These are phyloP conservation scores for Mortierella claussenii DNA, from an alignment of 192 early-diverging fungal species.

Conservation along the genomic window DNA sequence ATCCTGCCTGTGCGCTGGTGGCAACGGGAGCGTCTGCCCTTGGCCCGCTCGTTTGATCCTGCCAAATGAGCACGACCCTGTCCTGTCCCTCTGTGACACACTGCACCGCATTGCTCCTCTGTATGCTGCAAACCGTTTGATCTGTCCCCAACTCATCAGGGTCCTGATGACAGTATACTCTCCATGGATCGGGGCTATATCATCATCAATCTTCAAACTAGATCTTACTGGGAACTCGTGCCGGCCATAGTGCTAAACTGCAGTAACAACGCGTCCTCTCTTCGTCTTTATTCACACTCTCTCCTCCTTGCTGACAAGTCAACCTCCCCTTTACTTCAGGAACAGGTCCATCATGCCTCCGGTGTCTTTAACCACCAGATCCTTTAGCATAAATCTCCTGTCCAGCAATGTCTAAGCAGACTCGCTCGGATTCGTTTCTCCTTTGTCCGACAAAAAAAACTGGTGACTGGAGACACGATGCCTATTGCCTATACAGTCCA, in stretches of 20 bases:
- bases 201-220: no score
- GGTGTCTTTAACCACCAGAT: background rate
- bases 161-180: no score
- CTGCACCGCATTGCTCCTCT: no score
- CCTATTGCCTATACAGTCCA: conserved; percentile 32
- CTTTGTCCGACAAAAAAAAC: conserved; percentile 12
- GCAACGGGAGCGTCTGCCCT: background rate
- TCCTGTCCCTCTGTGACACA: background rate
- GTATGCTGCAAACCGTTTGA: no score
- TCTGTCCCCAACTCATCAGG: no score
- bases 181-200: no score
- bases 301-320: no score
- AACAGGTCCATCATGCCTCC: background rate
- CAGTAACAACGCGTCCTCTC: no score
- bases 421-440: conserved; percentile 22
- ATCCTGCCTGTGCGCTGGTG: background rate
- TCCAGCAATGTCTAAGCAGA: conserved; percentile 11
- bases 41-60: background rate
- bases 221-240: no score
- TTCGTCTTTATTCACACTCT: no score
- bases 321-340: background rate
- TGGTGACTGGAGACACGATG: conserved; percentile 5
- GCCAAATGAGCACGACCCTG: conserved; percentile 5
- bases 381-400: conserved; percentile 14
- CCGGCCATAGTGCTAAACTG: no score